These are phyloP conservation scores for Sechiopsis laciniata DNA, from an alignment of 306 rosid genomes.

Conservation along the genomic window DNA sequence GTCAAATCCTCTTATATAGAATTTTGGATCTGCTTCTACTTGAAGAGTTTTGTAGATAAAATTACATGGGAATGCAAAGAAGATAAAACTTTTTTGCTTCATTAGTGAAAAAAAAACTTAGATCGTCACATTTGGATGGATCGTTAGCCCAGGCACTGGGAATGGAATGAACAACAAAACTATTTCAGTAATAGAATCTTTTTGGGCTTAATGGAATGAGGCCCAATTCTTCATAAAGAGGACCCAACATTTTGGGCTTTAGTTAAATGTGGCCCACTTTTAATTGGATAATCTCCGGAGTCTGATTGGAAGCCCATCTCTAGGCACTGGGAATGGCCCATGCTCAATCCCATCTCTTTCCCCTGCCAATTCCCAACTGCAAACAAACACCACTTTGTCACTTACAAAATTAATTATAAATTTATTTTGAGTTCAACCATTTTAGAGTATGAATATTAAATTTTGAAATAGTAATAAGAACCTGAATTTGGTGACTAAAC, in stretches of 20 bases:
- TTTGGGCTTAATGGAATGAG: background rate
- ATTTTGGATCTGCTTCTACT: background rate
- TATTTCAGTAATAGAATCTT: background rate
- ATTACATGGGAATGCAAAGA: background rate
- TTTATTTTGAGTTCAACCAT: background rate
- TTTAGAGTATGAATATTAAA: too few relatives aligned
- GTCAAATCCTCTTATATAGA: too few relatives aligned
- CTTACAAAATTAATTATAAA: too few relatives aligned
- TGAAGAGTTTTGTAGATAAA: background rate
- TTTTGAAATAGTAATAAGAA: slow-evolving; percentile 3
- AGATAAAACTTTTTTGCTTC: background rate
- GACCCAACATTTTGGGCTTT: background rate
- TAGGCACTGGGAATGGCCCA: slow-evolving; percentile 20
- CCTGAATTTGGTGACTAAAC: slow-evolving; percentile 82
- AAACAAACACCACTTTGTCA: background rate
- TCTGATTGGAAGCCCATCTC: slow-evolving; percentile 19
- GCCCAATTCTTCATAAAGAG: background rate
- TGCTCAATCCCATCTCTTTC: slow-evolving; percentile 10
- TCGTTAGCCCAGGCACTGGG: too few relatives aligned
- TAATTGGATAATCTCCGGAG: slow-evolving; percentile 10
- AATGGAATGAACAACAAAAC: too few relatives aligned
- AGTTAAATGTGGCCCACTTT: slow-evolving; percentile 8
- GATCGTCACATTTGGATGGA: slow-evolving; percentile 3
- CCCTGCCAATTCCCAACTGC: slow-evolving; percentile 22
- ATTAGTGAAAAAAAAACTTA: background rate